These are phyloP conservation scores for Verticillium nonalfalfae DNA, from an alignment of 2,329 filamentous ascomycete species.

Conservation along the genomic window DNA sequence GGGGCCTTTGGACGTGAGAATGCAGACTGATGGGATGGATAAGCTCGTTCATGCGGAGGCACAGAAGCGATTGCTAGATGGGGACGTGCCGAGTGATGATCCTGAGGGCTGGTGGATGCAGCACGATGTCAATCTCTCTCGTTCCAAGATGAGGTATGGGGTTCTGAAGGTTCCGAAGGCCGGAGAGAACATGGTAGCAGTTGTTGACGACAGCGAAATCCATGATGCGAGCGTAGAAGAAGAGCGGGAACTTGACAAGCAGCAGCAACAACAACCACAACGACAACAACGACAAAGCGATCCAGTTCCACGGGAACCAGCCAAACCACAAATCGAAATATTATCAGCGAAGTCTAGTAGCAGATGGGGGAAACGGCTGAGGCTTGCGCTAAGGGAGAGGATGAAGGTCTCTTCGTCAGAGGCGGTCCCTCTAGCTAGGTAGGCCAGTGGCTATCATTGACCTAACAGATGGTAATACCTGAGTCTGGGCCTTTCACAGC, in stretches of 20 bases:
- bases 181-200: not conserved
- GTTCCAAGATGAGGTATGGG: not conserved
- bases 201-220: too few relatives aligned
- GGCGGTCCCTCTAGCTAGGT: not conserved
- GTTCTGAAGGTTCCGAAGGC: not conserved
- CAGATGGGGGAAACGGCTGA: not conserved
- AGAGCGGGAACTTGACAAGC: not conserved
- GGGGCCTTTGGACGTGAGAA: not conserved
- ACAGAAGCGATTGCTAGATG: not conserved
- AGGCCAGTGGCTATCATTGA: too few relatives aligned
- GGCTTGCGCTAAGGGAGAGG: not conserved
- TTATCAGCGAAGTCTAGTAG: not conserved
- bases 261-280: not conserved
- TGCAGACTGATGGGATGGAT: not conserved
- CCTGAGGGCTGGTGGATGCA: not conserved
- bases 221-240: not conserved
- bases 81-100: not conserved
- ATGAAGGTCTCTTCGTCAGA: not conserved
- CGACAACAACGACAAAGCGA: too few relatives aligned
- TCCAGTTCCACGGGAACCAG: not conserved
- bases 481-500: not conserved
- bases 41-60: not conserved
- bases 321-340: not conserved
- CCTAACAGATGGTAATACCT: too few relatives aligned
- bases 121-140: not conserved